phyloP scores from a whole-genome alignment of 2,329 filamentous ascomycete species.

The Dactylellina drechsleri region DNA sequence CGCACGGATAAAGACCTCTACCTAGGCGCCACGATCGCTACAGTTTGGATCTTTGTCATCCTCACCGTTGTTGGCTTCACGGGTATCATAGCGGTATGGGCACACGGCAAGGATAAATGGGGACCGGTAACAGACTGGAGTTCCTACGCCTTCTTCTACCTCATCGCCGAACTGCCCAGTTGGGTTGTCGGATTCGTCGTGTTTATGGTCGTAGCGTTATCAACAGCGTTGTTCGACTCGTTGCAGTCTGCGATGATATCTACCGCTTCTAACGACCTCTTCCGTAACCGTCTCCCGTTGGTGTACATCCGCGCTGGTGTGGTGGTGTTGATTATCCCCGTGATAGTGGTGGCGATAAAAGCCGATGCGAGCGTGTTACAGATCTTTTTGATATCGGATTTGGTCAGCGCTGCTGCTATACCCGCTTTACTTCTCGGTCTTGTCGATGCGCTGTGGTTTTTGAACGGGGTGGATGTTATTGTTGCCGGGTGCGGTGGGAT shows the following conservation, averaged over 20 bases:
- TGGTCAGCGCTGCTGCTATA: slow-evolving; percentile 79
- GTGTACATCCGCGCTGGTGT: slow-evolving; percentile 77
- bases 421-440: slow-evolving; percentile 79
- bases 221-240: slow-evolving; percentile 81
- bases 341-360: slow-evolving; percentile 77
- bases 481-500: slow-evolving; percentile 80
- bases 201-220: slow-evolving; percentile 81
- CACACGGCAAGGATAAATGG: slow-evolving; percentile 69
- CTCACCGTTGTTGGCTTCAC: slow-evolving; percentile 77
- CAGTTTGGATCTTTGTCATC: slow-evolving; percentile 73
- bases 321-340: slow-evolving; percentile 77
- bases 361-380: slow-evolving; percentile 76
- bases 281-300: slow-evolving; percentile 81
- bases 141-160: slow-evolving; percentile 77
- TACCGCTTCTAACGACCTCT: slow-evolving; percentile 84
- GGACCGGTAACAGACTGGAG: slow-evolving; percentile 70
- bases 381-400: slow-evolving; percentile 83
- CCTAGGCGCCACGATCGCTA: slow-evolving; percentile 77
- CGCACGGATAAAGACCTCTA: slow-evolving; percentile 81
- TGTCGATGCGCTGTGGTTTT: slow-evolving; percentile 73
- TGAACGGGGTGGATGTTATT: slow-evolving; percentile 83
- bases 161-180: slow-evolving; percentile 75
- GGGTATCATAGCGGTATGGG: slow-evolving; percentile 81
- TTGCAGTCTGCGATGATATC: slow-evolving; percentile 86
- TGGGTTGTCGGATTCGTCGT: slow-evolving; percentile 87